Evolutionary conservation across 805 yeast genomes (phyloP).

Genomic region (Ogataea chonburiensis): DNA sequence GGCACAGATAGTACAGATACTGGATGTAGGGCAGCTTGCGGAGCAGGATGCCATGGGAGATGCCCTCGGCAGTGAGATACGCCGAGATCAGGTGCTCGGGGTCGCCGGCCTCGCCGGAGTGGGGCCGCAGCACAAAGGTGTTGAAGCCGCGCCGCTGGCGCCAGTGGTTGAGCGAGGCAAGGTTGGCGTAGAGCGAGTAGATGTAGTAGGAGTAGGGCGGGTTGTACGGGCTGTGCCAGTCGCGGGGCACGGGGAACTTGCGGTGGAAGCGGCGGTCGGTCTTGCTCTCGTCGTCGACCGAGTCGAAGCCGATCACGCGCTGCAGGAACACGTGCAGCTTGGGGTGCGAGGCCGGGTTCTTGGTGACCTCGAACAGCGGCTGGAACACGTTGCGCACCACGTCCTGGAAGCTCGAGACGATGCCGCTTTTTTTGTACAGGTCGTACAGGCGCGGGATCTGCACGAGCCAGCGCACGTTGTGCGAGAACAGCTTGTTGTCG

Average conservation of each 20-base stretch:
- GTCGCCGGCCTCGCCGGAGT: slow-evolving; percentile 99
- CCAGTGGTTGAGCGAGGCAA: slow-evolving; percentile 84
- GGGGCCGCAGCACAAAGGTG: slow-evolving; percentile 94
- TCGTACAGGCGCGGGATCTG: slow-evolving; percentile 95
- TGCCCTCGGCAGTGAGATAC: slow-evolving; percentile 84
- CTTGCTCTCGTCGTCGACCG: slow-evolving; percentile 97
- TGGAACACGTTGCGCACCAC: slow-evolving; percentile 74
- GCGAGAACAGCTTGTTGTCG: slow-evolving; percentile 86
- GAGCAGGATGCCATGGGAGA: slow-evolving; percentile 90
- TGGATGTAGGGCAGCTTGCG: slow-evolving; percentile 95
- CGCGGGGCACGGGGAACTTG: slow-evolving; percentile 80
- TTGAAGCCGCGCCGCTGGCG: slow-evolving; percentile 73
- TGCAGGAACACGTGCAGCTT: slow-evolving; percentile 84
- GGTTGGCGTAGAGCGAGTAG: slow-evolving; percentile 83
- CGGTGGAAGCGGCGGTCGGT: slow-evolving; percentile 78
- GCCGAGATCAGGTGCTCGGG: slow-evolving; percentile 95
- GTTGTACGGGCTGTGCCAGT: slow-evolving; percentile 75
- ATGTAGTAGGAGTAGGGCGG: slow-evolving; percentile 98
- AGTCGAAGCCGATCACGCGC: slow-evolving; percentile 95
- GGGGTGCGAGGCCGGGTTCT: slow-evolving; percentile 85
- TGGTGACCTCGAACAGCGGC: slow-evolving; percentile 88
- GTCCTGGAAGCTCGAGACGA: slow-evolving; percentile 71
- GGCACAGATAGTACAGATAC: slow-evolving; percentile 88
- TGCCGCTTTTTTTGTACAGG: slow-evolving; percentile 73
- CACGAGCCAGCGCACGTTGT: slow-evolving; percentile 94